Evolutionary conservation across 352 stramenopile genomes (phyloP).

Genomic region (Pythium pectinolyticum): DNA sequence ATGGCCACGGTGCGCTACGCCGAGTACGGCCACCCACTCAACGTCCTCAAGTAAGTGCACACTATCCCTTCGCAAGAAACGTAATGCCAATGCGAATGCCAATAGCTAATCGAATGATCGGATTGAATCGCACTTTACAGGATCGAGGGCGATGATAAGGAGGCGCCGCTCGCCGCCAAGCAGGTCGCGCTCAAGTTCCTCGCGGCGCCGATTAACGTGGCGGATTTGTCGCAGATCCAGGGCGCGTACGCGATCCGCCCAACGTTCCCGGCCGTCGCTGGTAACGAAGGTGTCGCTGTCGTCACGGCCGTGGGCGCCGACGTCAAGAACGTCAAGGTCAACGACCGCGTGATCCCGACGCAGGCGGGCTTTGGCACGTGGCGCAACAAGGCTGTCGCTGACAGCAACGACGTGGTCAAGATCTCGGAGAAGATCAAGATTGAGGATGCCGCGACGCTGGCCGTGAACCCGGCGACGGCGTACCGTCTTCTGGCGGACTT

Average conservation of each 20-base stretch:
- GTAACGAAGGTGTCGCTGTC: slow-evolving; percentile 85
- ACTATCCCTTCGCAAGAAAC: background rate
- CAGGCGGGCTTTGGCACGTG: slow-evolving; percentile 73
- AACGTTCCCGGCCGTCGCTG: slow-evolving; percentile 73
- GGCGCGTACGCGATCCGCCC: slow-evolving; percentile 80
- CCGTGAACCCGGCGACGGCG: slow-evolving; percentile 83
- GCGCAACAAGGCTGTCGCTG: slow-evolving; percentile 66
- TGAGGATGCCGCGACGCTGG: slow-evolving; percentile 79
- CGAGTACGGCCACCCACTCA: slow-evolving; percentile 69
- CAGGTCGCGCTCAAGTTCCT: slow-evolving; percentile 89
- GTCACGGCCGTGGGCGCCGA: slow-evolving; percentile 79
- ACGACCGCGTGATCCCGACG: slow-evolving; percentile 85
- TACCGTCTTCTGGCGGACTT: slow-evolving; percentile 89
- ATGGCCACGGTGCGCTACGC: slow-evolving; percentile 79
- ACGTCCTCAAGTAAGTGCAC: slow-evolving; percentile 50
- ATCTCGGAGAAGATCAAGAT: slow-evolving; percentile 84
- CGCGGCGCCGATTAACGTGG: slow-evolving; percentile 86
- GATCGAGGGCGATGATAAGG: slow-evolving; percentile 66
- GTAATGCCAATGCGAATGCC: no score
- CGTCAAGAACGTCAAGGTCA: slow-evolving; percentile 83
- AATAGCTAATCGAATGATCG: no score
- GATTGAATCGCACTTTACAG: no score
- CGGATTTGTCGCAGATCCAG: slow-evolving; percentile 88
- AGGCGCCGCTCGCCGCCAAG: slow-evolving; percentile 40
- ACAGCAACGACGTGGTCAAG: slow-evolving; percentile 66